Base-by-base conservation (phyloP, 2,329 filamentous ascomycete species). In the Penicillium sp. region DNA sequence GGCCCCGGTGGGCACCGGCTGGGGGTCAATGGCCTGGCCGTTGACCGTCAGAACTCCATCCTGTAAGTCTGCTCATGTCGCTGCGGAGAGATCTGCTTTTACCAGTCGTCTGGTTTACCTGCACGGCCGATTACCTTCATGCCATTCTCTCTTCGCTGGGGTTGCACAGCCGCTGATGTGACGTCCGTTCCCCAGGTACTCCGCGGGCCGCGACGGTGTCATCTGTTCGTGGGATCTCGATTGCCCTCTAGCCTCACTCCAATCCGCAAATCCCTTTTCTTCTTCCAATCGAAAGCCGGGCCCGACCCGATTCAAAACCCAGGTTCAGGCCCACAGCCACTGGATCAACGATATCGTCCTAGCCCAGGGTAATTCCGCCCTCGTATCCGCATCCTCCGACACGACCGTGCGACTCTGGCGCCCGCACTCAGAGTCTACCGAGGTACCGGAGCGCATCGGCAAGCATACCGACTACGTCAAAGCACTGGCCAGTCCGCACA, bases 381-480 rank as follows among this genome's bases (percentile, higher is more conserved):
- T 96, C 40, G 85, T 95, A 26, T 94, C 90, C 8, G 89, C 87
- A 16, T 95, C 89, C 4, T 95, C 90, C n/a, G 90, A 96, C 67
- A 82, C 93, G 51, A 89, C 89, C 7, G 89, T 96, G 65, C 93
- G 95, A 69, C 73, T 95, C 60, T 96, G 90, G 93, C 81, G 90
- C 46, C 91, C 91, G 6, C 75, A 82, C 52, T 78, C 79, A 6
- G 72, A 77, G 20, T 79, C 81, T 39, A 71, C 73, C 20, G 77
- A 84, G 40, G 81, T 85, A 8, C 84, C 87, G 4, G 78, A 81
- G 54, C 89, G 87, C 34, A 91, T 98, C 62, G 93, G 93, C 54
- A 83, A 91, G 61, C 93, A 98, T 69, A 85, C 84, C 61, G 93
- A 98, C 74, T 98, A 97, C 65, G 90, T 95, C 64, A 98, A 97